Base-by-base conservation (phyloP, 139 green algal genomes). In the Astrephomene gubernaculifera region DNA sequence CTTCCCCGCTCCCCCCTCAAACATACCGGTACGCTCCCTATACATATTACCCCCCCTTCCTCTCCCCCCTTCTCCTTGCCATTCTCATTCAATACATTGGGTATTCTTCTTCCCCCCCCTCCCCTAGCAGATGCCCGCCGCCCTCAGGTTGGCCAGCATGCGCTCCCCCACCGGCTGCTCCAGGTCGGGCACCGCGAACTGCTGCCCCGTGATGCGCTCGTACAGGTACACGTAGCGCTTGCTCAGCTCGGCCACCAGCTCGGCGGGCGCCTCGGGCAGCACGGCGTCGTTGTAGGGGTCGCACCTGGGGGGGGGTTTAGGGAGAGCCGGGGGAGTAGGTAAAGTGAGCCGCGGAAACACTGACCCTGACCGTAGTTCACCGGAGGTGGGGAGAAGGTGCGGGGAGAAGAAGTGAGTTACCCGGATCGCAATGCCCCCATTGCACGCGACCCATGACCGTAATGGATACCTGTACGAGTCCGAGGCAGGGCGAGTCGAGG, bases 241-340 rank as follows among this genome's bases (percentile, higher is more conserved):
- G 0, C 93, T 95, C 61, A 99, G 93, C 93, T 99, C 96, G 6
- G 70, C 71, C n/a, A 98, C 93, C 39, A 99, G 92, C 74, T 98
- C 94, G 7, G 71, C 71, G 1, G 97, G 97, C 1, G 97, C 96
- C 71, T 96, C 93, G n/a, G 96, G 96, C 39, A 99, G 89, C n/a
- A 95, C 93, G 82, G 93, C 76, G 90, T 99, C 97, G 24, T 96
- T 95, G 90, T 99, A 99, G 4, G 97, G 97, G 87, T 99, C 97
- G 89, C 97, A 99, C n/a, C 79, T 85, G 65, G 33, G 29, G 65
- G 10, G 35, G 7, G 29, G 14, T n/a, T n/a, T 17, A 25, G 35
- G 65, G 14, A 9, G 61, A 39, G 29, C 9, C 19, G 61, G 61
- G 10, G 65, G 9, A 57, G 17, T 25, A 57, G 49, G 49, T 57